Base-by-base conservation (phyloP, 306 rosid genomes). In the Trichosanthes cucumerina region DNA sequence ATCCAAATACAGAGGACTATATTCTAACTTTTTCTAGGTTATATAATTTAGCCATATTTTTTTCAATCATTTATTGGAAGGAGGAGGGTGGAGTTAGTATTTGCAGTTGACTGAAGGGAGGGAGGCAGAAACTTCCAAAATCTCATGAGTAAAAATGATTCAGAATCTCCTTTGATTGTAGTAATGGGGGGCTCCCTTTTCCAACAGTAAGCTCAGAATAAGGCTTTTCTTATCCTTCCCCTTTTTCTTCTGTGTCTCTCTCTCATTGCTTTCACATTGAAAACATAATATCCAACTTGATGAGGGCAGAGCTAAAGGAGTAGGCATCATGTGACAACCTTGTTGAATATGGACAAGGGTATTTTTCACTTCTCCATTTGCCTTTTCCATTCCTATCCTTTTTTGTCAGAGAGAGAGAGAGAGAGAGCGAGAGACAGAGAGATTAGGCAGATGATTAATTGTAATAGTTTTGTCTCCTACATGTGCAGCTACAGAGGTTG, bases 361-460 rank as follows among this genome's bases (percentile, higher is more conserved):
- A 28, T 73, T 49, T 73, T 47, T 47, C 26, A 49, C 38, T 47
- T 47, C 77, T 73, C 6, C 21, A 73, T 8, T 73, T 49, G 15
- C 59, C 38, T 47, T 11, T 21, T 43, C 21, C 24, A 14, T 71
- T 72, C 5, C 73, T 65, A 9, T 66, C 31, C 31, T 38, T 39
- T 26, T 24, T 15, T n/a, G 56, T 23, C 56, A 21, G 36, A 23
- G 36, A 58, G 1, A 28, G 38, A 18, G 68, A 60, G 68, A 28
- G 9, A 60, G n/a, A 13, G 46, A 49, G 18, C n/a, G n/a, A 69
- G 70, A 63, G 70, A 33, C 21, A 63, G n/a, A 15, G 46, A 65
- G 77, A 47, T 73, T 73, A 73, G 60, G 77, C 23, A 73, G 77
- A 73, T 73, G 59, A 73, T 73, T 73, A 73, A 47, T 49, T 26